Evolutionary conservation across 2,329 filamentous ascomycete species (phyloP).

Genomic region (Teratosphaeriaceae sp.): DNA sequence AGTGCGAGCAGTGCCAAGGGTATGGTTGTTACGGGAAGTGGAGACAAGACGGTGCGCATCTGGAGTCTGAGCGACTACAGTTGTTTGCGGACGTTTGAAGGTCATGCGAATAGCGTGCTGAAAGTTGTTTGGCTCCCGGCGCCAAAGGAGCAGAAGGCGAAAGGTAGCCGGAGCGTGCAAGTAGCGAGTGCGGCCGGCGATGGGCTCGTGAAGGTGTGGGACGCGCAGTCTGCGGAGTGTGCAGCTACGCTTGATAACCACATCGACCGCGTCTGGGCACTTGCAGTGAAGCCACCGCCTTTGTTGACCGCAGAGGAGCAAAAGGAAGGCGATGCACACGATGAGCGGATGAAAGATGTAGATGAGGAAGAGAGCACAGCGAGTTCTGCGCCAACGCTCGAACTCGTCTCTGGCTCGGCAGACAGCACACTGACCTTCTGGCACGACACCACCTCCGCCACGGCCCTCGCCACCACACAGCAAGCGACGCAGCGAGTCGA

Average conservation of each 20-base stretch:
- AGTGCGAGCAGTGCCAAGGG: constrained; percentile 65
- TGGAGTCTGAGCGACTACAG: constrained; percentile 92
- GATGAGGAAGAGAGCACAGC: constrained; percentile 12
- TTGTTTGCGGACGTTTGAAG: constrained; percentile 89
- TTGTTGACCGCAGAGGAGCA: constrained; percentile 7
- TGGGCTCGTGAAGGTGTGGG: constrained; percentile 95
- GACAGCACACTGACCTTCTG: constrained; percentile 94
- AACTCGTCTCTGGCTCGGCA: constrained; percentile 81
- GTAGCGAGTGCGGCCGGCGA: constrained; percentile 88
- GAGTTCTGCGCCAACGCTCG: constrained; percentile 41
- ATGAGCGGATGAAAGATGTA: constrained; percentile 18
- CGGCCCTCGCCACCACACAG: constrained; percentile 65
- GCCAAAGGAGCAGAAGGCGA: constrained; percentile 29
- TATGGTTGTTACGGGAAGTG: constrained; percentile 80
- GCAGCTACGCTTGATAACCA: constrained; percentile 94
- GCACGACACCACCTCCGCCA: constrained; percentile 81
- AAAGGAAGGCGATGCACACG: constrained; percentile 19
- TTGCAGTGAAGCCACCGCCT: constrained; percentile 60
- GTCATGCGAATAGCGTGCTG: constrained; percentile 89
- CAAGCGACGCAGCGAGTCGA: constrained; percentile 77
- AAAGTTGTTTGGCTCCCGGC: constrained; percentile 83
- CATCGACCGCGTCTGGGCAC: constrained; percentile 88
- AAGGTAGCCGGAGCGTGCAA: constrained; percentile 54
- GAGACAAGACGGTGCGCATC: constrained; percentile 92
- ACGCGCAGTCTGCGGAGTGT: constrained; percentile 74